phyloP scores from a whole-genome alignment of 805 yeast species.

The Barnettozyma sucrosica region DNA sequence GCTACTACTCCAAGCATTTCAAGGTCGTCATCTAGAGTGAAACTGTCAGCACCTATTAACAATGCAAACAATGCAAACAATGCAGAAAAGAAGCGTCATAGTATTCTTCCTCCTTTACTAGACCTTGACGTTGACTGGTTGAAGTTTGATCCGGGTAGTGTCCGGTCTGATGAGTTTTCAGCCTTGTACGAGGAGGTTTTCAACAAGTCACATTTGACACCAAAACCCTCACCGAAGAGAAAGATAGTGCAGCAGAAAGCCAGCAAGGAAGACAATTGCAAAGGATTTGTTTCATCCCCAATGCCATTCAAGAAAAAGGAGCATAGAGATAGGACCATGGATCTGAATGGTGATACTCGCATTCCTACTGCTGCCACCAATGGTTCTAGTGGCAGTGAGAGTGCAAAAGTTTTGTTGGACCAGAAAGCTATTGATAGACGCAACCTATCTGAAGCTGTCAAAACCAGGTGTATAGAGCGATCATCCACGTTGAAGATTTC shows the following conservation, averaged over 20 bases:
- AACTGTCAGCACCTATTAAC: slow-evolving; percentile 8
- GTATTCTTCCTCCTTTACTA: slow-evolving; percentile 27
- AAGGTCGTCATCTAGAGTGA: slow-evolving; percentile 24
- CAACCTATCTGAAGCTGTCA: slow-evolving; percentile 16
- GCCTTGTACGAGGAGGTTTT: slow-evolving; percentile 27
- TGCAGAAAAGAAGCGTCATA: slow-evolving; percentile 20
- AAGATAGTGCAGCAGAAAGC: slow-evolving; percentile 2
- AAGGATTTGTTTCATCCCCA: slow-evolving; percentile 2
- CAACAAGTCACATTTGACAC: slow-evolving; percentile 12
- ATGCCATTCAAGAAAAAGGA: slow-evolving; percentile 5
- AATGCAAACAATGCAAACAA: slow-evolving; percentile 12
- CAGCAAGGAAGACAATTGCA: not conserved
- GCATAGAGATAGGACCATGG: not conserved
- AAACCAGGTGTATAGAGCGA: not conserved
- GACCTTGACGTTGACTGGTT: slow-evolving; percentile 23
- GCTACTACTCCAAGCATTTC: slow-evolving; percentile 10
- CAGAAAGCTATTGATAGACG: slow-evolving; percentile 9
- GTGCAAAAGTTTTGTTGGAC: not conserved
- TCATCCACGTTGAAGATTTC: slow-evolving; percentile 11
- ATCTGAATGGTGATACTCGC: not conserved
- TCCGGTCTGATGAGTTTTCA: slow-evolving; percentile 26
- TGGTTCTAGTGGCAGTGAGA: slow-evolving; percentile 4
- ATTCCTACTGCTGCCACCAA: not conserved
- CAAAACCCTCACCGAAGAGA: slow-evolving; percentile 13
- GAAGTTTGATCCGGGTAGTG: slow-evolving; percentile 13